phyloP scores from a whole-genome alignment of 441 rosid species.

The Euphorbia schlechtendalii region DNA sequence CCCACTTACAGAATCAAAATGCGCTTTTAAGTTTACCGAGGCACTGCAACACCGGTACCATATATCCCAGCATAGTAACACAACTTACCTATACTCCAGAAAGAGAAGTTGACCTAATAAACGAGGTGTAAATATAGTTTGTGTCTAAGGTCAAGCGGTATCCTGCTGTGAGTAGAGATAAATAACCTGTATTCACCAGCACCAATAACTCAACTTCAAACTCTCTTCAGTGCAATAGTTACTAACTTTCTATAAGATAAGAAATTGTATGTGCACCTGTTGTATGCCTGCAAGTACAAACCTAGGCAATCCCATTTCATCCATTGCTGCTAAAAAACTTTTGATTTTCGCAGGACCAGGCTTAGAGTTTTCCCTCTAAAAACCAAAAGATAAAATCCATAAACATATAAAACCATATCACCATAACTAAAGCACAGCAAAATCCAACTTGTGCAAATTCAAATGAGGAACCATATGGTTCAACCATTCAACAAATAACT shows the following conservation, averaged over 20 bases:
- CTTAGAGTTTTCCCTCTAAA: slow-evolving; percentile 27
- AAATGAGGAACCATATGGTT: slow-evolving; percentile 35
- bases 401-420: not conserved
- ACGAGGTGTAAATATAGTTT: not conserved
- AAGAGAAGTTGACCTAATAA: not conserved
- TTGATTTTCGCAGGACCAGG: slow-evolving; percentile 30
- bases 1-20: slow-evolving; percentile 35
- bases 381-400: slow-evolving; percentile 9
- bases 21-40: slow-evolving; percentile 57
- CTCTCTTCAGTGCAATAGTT: not conserved
- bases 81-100: slow-evolving; percentile 21
- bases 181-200: no score
- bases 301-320: slow-evolving; percentile 46
- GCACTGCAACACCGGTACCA: slow-evolving; percentile 73
- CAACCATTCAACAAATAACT: slow-evolving; percentile 45
- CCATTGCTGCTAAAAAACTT: slow-evolving; percentile 44
- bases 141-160: no score
- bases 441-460: slow-evolving; percentile 20
- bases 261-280: slow-evolving; percentile 32
- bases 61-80: slow-evolving; percentile 51
- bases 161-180: no score
- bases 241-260: no score
- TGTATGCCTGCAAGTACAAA: slow-evolving; percentile 50
- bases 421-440: not conserved
- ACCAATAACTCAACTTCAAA: slow-evolving; percentile 8